phyloP scores from a whole-genome alignment of 106 monocot genomes.

The Apostasia shenzhenica region DNA sequence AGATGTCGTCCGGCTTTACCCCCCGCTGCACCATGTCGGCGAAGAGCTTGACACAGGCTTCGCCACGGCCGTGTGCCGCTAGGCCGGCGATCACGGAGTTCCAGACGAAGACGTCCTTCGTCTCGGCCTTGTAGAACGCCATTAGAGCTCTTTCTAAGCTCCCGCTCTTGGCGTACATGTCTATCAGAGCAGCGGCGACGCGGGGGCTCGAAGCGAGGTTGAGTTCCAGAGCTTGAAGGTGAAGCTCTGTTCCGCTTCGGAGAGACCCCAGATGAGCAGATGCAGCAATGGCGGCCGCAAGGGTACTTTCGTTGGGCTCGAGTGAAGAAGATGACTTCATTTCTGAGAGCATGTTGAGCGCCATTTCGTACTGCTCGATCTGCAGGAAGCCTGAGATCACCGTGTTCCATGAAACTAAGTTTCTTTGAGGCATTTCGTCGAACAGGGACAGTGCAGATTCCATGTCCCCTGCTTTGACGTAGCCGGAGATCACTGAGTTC shows the following conservation, averaged over 20 bases:
- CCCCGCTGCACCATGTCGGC: slow-evolving; percentile 19
- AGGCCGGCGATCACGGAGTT: slow-evolving; percentile 43
- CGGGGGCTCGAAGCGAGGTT: slow-evolving; percentile 7
- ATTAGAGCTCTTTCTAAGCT: slow-evolving; percentile 8
- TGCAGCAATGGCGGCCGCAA: slow-evolving; percentile 18
- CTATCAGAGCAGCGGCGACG: slow-evolving; percentile 36
- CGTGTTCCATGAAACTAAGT: slow-evolving; percentile 17
- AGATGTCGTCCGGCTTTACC: slow-evolving; percentile 36
- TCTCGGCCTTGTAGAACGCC: slow-evolving; percentile 13
- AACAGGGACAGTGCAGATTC: slow-evolving; percentile 19
- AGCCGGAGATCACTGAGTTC: slow-evolving; percentile 34
- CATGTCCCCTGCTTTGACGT: slow-evolving; percentile 14
- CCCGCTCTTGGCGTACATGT: slow-evolving; percentile 53
- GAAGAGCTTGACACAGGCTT: slow-evolving; percentile 23
- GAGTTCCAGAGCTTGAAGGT: slow-evolving; percentile 26
- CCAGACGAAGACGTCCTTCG: slow-evolving; percentile 37
- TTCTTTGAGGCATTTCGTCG: slow-evolving; percentile 26
- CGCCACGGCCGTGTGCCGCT: slow-evolving; percentile 32
- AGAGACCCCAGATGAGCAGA: slow-evolving; percentile 22
- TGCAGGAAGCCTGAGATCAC: slow-evolving; percentile 18
- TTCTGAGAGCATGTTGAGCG: slow-evolving; percentile 11
- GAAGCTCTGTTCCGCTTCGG: slow-evolving; percentile 25
- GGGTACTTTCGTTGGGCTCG: slow-evolving; percentile 20
- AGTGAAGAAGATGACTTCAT: not conserved
- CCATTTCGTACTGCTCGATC: not conserved